Evolutionary conservation across 768 basidiomycete genomes (phyloP).

Genomic region (Lentinus tigrinus): DNA sequence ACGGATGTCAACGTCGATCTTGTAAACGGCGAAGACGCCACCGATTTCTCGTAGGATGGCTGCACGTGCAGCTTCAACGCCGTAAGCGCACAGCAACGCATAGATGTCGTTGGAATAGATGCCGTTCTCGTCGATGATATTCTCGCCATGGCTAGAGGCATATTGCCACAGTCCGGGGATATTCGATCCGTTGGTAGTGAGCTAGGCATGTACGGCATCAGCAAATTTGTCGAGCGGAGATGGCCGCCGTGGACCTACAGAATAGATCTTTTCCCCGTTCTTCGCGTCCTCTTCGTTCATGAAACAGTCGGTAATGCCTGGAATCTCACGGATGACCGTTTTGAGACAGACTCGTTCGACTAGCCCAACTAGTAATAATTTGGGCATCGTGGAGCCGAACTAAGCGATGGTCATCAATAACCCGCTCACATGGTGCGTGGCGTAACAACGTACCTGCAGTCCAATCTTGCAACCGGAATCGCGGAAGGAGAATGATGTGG

Average conservation of each 20-base stretch:
- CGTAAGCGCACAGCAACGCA: constrained; percentile 87
- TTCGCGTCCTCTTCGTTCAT: constrained; percentile 60
- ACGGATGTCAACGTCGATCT: constrained; percentile 89
- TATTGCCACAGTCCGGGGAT: constrained; percentile 86
- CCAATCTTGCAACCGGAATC: constrained; percentile 70
- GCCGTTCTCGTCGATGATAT: constrained; percentile 67
- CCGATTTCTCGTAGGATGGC: constrained; percentile 90
- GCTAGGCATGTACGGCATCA: constrained; percentile 34
- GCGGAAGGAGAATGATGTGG: constrained; percentile 73
- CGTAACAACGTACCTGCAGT: constrained; percentile 64
- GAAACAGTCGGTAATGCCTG: constrained; percentile 87
- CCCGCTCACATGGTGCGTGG: neutral
- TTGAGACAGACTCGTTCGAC: constrained; percentile 84
- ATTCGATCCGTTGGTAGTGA: constrained; percentile 93
- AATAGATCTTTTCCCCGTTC: constrained; percentile 45
- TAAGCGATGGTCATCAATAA: constrained; percentile 30
- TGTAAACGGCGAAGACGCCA: constrained; percentile 91
- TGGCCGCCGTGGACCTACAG: constrained; percentile 38
- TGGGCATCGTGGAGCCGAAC: constrained; percentile 88
- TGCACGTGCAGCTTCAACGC: constrained; percentile 93
- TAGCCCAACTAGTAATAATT: constrained; percentile 90
- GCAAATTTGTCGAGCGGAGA: neutral
- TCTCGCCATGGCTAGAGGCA: constrained; percentile 42
- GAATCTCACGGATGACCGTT: constrained; percentile 87
- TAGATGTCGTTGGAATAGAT: constrained; percentile 96